phyloP scores from a whole-genome alignment of 1,284 basidiomycete genomes.

The Moniliella sp. region DNA sequence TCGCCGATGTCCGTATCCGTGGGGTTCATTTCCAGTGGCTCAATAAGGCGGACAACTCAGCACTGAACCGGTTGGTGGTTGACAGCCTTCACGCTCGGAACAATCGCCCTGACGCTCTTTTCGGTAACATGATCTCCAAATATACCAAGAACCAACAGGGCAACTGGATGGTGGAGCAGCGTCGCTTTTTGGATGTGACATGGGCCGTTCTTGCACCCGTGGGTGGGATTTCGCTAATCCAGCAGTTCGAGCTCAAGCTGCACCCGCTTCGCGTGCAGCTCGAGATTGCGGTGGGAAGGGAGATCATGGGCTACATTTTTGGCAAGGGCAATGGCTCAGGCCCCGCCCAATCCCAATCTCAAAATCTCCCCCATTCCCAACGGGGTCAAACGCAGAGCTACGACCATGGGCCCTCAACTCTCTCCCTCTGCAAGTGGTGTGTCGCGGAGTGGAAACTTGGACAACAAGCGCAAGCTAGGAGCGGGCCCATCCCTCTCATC shows the following conservation, averaged over 20 bases:
- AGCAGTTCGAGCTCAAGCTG: slow-evolving; percentile 56
- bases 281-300: slow-evolving; percentile 56
- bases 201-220: slow-evolving; percentile 43
- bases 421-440: too few species aligned
- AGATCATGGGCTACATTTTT: slow-evolving; percentile 73
- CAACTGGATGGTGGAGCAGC: slow-evolving; percentile 19
- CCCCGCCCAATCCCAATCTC: too few species aligned
- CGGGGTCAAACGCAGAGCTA: too few species aligned
- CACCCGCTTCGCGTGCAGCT: slow-evolving; percentile 56
- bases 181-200: slow-evolving; percentile 18
- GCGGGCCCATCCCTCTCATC: too few species aligned
- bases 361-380: too few species aligned
- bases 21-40: slow-evolving; percentile 64
- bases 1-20: slow-evolving; percentile 66
- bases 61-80: slow-evolving; percentile 55
- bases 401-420: too few species aligned
- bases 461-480: too few species aligned
- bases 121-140: slow-evolving; percentile 69
- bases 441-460: slow-evolving; percentile 5
- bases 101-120: slow-evolving; percentile 58
- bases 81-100: slow-evolving; percentile 64
- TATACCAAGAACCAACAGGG: slow-evolving; percentile 12
- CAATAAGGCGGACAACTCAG: slow-evolving; percentile 68
- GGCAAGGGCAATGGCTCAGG: too few species aligned
- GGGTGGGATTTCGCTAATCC: slow-evolving; percentile 76